phyloP scores from a whole-genome alignment of 2,329 filamentous ascomycete species.

The Didymella pomorum region DNA sequence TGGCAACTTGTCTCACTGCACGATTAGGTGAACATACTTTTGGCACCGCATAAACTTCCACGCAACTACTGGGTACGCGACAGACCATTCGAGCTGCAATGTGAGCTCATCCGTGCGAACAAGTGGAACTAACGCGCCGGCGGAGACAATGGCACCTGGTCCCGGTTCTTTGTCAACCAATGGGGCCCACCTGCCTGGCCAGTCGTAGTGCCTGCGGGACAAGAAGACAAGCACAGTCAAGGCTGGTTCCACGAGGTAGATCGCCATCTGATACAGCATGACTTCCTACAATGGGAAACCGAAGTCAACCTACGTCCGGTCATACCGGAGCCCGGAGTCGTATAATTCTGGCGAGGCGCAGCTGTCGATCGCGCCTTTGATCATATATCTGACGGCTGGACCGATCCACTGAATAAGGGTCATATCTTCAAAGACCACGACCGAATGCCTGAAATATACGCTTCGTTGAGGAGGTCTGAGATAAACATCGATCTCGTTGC shows the following conservation, averaged over 20 bases:
- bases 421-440: neutral
- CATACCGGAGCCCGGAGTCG: neutral
- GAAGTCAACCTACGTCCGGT: neutral
- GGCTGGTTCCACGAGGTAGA: neutral
- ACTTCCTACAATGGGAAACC: neutral
- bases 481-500: neutral
- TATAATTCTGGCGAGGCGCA: neutral
- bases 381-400: neutral
- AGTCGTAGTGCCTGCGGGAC: neutral
- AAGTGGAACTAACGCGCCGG: neutral
- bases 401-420: neutral
- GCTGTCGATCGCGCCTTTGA: conserved; percentile 1
- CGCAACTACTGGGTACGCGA: neutral
- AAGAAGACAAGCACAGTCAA: conserved; percentile 3
- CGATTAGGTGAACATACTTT: neutral
- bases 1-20: neutral
- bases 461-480: neutral
- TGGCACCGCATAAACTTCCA: neutral
- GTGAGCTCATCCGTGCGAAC: neutral
- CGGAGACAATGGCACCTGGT: neutral
- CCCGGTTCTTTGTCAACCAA: neutral
- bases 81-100: neutral
- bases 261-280: conserved; percentile 1
- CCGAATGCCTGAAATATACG: neutral
- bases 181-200: neutral